Evolutionary conservation across 2,329 filamentous ascomycete species (phyloP), one percentile per base, ranked within the genome.

Genomic region (Simplicillium sp.): DNA sequence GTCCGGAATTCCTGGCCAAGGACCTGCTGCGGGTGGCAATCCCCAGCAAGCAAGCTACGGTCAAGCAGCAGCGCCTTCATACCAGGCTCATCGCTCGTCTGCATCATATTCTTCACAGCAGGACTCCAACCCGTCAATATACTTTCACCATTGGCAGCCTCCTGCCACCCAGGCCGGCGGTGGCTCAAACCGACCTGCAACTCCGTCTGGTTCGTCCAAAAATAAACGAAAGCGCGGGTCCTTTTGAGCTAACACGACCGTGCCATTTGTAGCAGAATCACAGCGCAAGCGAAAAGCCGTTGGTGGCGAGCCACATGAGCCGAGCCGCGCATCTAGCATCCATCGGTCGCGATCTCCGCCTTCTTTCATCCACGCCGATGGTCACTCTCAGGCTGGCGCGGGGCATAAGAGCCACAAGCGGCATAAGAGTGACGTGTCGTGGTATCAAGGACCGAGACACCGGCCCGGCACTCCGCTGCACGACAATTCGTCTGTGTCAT

Each of bases 131-230:
- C 80, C 83, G 1, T 84, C 82, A 16, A 84, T 94, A 37, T 92
- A 87, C 60, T 95, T 95, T 58, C 87, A 94, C 56, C 87, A 94
- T 57, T 95, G 88, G 87, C 84, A 90, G 44, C 88, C 88, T 36
- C 88, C 88, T 12, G 75, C 71, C 16, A 75, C 78, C 47, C 74
- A 84, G 60, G 68, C 70, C 48, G 71, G 74, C 44, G 65, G 71
- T 45, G 66, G 70, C 57, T 70, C 74, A 43, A 77, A 79, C 53
- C 80, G 84, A 57, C 82, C 84, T 45, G 76, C 75, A 54, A 84
- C 83, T 46, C 82, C 85, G 54, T 82, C 84, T 66, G 80, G 82
- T 77, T 82, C 77, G 79, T 78, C 69, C 61, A 75, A 66, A 57
- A 61, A 60, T 55, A 73, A 71, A 61, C 65, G 63, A 59, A 67